Evolutionary conservation across 257 asterid genomes (phyloP).

Genomic region (Nicotiana benthamiana): DNA sequence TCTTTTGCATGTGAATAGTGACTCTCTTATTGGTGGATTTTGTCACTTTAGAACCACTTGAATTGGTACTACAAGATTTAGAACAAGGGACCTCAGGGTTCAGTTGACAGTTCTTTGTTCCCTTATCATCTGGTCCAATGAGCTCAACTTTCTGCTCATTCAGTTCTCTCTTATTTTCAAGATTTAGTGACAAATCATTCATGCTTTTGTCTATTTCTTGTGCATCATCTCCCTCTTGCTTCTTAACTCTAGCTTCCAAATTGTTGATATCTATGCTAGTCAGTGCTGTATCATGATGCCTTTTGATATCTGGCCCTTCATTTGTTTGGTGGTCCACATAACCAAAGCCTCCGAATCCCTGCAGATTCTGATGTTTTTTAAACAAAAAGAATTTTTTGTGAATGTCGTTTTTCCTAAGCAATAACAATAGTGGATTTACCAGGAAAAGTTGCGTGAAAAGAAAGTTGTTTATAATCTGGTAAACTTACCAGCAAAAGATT

Average conservation of each 20-base stretch:
- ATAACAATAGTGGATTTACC: background rate
- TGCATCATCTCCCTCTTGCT: conserved; percentile 10
- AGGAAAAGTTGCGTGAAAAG: background rate
- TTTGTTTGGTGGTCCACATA: conserved; percentile 27
- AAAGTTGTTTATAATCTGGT: background rate
- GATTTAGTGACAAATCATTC: conserved; percentile 24
- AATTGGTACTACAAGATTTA: conserved; percentile 8
- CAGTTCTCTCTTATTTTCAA: conserved; percentile 24
- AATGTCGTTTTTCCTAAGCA: background rate
- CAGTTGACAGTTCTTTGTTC: conserved; percentile 2
- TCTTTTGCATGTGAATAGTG: conserved; percentile 47
- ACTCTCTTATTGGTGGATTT: conserved; percentile 51
- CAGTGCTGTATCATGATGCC: background rate
- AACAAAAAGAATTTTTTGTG: background rate
- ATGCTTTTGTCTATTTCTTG: conserved; percentile 28
- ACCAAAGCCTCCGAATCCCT: conserved; percentile 35
- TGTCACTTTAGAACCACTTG: conserved; percentile 12
- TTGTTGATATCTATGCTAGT: background rate
- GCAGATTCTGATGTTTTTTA: conserved; percentile 36
- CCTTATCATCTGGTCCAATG: conserved; percentile 14
- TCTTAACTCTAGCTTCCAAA: conserved; percentile 1
- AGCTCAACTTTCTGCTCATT: conserved; percentile 23
- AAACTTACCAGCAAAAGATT: conserved; percentile 8
- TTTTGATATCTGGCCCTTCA: conserved; percentile 10
- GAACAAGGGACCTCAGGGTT: conserved; percentile 15